These are phyloP conservation scores for Leptosphaerulina australis DNA, from an alignment of 2,329 filamentous ascomycete genomes.

Conservation along the genomic window DNA sequence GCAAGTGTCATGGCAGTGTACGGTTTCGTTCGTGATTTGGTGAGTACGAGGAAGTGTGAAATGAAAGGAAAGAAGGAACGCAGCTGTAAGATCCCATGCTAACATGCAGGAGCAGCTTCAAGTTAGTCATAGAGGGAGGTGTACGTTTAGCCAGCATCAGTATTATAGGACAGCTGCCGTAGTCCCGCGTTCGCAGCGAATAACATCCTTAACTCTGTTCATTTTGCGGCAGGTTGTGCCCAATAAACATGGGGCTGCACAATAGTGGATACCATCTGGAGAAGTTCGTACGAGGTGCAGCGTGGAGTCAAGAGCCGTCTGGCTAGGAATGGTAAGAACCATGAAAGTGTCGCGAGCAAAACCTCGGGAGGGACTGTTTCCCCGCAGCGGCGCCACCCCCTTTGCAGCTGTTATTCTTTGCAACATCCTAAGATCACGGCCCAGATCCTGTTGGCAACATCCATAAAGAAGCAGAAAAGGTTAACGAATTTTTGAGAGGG, in stretches of 20 bases:
- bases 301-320: not conserved
- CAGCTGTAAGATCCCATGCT: not conserved
- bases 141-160: not conserved
- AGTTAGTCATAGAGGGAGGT: conserved; percentile 2
- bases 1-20: not conserved
- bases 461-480: no score
- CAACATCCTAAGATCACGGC: no score
- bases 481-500: no score
- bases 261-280: conserved; percentile 2
- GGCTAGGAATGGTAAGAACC: conserved; percentile 1
- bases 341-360: conserved; percentile 7
- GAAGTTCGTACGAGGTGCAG: conserved; percentile 15
- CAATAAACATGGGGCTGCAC: not conserved
- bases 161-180: not conserved
- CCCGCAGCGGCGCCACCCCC: conserved; percentile 4
- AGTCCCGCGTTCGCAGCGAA: conserved; percentile 4
- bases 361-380: conserved; percentile 8
- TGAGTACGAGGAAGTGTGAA: not conserved
- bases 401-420: not conserved
- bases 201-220: not conserved
- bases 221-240: not conserved
- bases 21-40: not conserved
- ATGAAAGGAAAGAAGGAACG: not conserved
- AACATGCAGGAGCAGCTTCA: conserved; percentile 3
- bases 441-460: no score